These are phyloP conservation scores for Tuber umbilicatum DNA, from an alignment of 495 filamentous ascomycete genomes.

Conservation along the genomic window DNA sequence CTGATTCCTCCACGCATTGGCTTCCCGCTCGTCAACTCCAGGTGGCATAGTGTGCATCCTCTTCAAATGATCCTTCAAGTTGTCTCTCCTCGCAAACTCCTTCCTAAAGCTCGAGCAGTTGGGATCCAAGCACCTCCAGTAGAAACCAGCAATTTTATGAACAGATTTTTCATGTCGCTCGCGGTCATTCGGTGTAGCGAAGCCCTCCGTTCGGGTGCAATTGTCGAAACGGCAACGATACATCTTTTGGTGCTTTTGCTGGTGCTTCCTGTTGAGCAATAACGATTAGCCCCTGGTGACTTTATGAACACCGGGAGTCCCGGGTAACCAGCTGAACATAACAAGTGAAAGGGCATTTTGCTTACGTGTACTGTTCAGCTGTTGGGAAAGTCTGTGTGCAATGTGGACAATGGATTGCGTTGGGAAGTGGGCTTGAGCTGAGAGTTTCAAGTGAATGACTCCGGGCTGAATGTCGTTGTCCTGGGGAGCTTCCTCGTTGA, in stretches of 20 bases:
- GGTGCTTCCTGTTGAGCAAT: constrained; percentile 34
- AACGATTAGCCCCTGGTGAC: not conserved
- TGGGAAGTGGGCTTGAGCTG: constrained; percentile 17
- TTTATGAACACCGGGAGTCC: not conserved
- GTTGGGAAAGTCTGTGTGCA: constrained; percentile 29
- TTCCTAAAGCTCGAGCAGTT: constrained; percentile 40
- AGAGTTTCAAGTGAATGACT: constrained; percentile 14
- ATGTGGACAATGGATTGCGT: constrained; percentile 23
- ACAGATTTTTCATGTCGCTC: constrained; percentile 41
- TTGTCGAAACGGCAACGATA: constrained; percentile 33
- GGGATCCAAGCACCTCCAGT: constrained; percentile 41
- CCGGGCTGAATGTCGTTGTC: constrained; percentile 12
- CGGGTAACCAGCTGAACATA: constrained; percentile 1
- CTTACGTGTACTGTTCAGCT: constrained; percentile 32
- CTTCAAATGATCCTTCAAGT: constrained; percentile 40
- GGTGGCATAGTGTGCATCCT: constrained; percentile 41
- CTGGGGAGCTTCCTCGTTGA: constrained; percentile 3
- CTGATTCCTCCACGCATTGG: constrained; percentile 37
- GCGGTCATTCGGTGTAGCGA: constrained; percentile 41
- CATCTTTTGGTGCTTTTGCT: constrained; percentile 41
- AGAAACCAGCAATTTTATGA: constrained; percentile 41
- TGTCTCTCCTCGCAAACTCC: constrained; percentile 41
- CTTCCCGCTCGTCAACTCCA: constrained; percentile 37
- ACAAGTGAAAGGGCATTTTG: constrained; percentile 8
- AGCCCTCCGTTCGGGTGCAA: constrained; percentile 39